phyloP scores from a whole-genome alignment of 768 basidiomycete genomes.

The Pleurotus citrinopileatus region DNA sequence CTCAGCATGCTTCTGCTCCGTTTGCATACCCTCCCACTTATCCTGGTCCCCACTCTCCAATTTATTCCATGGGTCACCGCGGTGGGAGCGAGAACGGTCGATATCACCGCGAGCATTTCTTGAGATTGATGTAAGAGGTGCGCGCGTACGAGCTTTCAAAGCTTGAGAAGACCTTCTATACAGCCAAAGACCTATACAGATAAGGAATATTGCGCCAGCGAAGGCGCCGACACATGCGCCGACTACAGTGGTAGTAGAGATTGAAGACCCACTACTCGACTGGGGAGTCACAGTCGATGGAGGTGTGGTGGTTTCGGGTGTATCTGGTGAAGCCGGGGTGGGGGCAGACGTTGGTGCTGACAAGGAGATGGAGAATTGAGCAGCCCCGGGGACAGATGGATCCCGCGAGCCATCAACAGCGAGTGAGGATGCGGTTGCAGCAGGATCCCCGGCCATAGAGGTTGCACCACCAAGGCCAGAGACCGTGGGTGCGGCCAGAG shows the following conservation, averaged over 20 bases:
- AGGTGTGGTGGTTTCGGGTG: not conserved
- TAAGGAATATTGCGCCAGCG: conserved; percentile 47
- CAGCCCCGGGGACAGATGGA: not conserved
- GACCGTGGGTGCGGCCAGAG: not conserved
- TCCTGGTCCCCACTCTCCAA: conserved; percentile 47
- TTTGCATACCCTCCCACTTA: conserved; percentile 40
- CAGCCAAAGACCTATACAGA: conserved; percentile 51
- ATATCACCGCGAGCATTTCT: conserved; percentile 39
- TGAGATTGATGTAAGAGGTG: conserved; percentile 23
- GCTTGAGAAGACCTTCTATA: conserved; percentile 48
- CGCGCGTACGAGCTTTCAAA: conserved; percentile 28
- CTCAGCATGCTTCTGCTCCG: conserved; percentile 16
- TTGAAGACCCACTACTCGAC: conserved; percentile 16
- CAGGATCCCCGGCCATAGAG: not conserved
- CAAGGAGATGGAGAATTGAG: not conserved
- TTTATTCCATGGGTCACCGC: conserved; percentile 55
- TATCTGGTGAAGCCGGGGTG: not conserved
- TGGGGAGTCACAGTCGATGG: not conserved
- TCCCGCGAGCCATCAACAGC: not conserved
- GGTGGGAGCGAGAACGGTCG: conserved; percentile 37
- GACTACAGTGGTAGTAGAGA: conserved; percentile 53
- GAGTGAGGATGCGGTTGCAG: not conserved
- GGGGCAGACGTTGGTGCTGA: not conserved
- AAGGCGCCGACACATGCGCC: conserved; percentile 64
- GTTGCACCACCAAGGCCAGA: not conserved